phyloP scores from a whole-genome alignment of 2,329 filamentous ascomycete genomes.

The Blumeriella jaapii region DNA sequence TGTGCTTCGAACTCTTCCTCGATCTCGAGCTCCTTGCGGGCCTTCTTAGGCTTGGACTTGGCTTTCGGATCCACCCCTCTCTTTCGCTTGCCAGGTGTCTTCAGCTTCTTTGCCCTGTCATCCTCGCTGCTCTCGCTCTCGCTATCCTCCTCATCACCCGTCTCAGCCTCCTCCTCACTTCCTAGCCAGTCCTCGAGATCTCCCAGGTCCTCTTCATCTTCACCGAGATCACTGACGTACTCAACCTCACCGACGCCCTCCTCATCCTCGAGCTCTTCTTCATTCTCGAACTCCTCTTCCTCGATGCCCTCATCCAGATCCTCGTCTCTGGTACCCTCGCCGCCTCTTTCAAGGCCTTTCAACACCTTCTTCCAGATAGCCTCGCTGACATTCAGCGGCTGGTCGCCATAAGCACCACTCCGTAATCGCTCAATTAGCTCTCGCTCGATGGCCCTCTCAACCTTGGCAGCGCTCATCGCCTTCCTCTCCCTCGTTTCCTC shows the following conservation, averaged over 20 bases:
- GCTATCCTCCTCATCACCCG: conserved; percentile 39
- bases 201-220: conserved; percentile 65
- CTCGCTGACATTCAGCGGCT: conserved; percentile 90
- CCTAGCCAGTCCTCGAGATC: conserved; percentile 91
- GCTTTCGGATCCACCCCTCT: conserved; percentile 23
- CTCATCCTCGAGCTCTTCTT: conserved; percentile 51
- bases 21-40: conserved; percentile 60
- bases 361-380: conserved; percentile 96
- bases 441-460: conserved; percentile 90
- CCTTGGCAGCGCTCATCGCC: conserved; percentile 75
- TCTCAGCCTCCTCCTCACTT: conserved; percentile 42
- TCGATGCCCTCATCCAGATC: conserved; percentile 82
- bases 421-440: conserved; percentile 85
- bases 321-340: conserved; percentile 71
- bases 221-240: conserved; percentile 86
- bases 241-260: conserved; percentile 67
- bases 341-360: conserved; percentile 75
- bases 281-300: conserved; percentile 61
- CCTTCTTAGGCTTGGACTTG: conserved; percentile 37
- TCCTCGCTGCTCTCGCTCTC: conserved; percentile 38
- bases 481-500: conserved; percentile 68
- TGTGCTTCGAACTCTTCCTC: conserved; percentile 49
- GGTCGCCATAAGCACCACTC: conserved; percentile 87
- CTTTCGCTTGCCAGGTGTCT: conserved; percentile 41
- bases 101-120: conserved; percentile 45